Base-by-base conservation (phyloP, 169 alveolate species). In the Plasmodium billcollinsi region DNA sequence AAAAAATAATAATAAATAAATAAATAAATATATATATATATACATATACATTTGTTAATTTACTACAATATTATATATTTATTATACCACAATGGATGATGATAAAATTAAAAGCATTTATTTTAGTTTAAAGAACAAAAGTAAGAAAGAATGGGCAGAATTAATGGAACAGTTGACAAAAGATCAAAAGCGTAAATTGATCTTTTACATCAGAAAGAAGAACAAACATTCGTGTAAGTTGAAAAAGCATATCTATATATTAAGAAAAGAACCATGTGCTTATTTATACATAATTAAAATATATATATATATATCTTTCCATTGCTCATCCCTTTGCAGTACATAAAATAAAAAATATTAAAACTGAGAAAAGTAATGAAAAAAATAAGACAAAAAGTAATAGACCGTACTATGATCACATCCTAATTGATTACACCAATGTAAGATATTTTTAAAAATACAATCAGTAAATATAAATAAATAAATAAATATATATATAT, bases 161-260 rank as follows among this genome's bases (percentile, higher is more conserved):
- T 18, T 83, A 54, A 83, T 69, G 91, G 80, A 83, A 8, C 91
- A 83, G 14, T 69, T 83, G 33, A 83, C 91, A 49, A 83, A 58
- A 50, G 91, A 83, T 63, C 91, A 83, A 56, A 83, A 67, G 29
- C 67, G 91, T 15, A 83, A 66, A 69, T 69, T 83, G 70, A 69
- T 83, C 14, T 83, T 69, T 69, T 83, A 67, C 65, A 83, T 83
- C 39, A 83, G 63, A 52, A 83, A 83, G 73, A 83, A 83, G 58
- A 83, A 83, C 70, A 83, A 83, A 69, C 69, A 83, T 39, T 83
- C 91, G 6, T 63, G 91, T 83, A 70, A 83, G 91, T 83, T 54
- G 45, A 80, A 20, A 11, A 20, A 21, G 12, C 20, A 71, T 71
- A 50, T 70, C 12, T 20, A 15, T 49, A 56, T 12, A 56, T 14